phyloP scores from a whole-genome alignment of 192 early-diverging fungal genomes.

The Geranomyces variabilis region DNA sequence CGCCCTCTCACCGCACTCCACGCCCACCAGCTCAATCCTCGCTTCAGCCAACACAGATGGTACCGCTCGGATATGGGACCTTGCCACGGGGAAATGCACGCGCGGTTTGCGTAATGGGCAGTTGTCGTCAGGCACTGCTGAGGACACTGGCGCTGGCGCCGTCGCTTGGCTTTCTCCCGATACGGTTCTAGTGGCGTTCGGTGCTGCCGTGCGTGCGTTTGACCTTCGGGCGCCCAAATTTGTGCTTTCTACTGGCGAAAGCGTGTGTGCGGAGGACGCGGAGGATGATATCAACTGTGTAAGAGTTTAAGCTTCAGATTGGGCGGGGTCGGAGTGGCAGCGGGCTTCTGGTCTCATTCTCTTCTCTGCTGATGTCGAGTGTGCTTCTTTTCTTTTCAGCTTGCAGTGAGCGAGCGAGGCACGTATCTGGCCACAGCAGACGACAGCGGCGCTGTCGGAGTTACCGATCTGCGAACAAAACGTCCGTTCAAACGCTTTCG shows the following conservation, averaged over 20 bases:
- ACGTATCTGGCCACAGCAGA: constrained; percentile 24
- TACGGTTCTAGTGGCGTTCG: constrained; percentile 13
- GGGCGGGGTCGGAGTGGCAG: not conserved
- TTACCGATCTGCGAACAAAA: constrained; percentile 26
- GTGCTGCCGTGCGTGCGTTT: constrained; percentile 8
- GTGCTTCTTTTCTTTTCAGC: not conserved
- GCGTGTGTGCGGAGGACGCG: not conserved
- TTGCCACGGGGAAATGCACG: not conserved
- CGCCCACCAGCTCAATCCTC: not conserved
- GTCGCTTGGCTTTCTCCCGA: not conserved
- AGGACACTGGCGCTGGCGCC: not conserved
- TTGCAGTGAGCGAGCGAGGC: constrained; percentile 22
- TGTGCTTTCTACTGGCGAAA: not conserved
- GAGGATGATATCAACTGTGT: constrained; percentile 29
- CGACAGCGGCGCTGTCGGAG: constrained; percentile 26
- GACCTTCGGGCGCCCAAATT: not conserved
- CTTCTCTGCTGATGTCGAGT: not conserved
- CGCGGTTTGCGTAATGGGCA: not conserved
- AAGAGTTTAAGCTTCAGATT: not conserved
- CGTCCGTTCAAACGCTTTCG: constrained; percentile 34
- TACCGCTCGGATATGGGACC: constrained; percentile 21
- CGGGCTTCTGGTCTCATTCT: not conserved
- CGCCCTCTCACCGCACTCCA: not conserved
- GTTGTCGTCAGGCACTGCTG: not conserved
- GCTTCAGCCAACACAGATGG: constrained; percentile 25